phyloP scores from a whole-genome alignment of 805 yeast genomes.

The Zygosaccharomyces bailii region DNA sequence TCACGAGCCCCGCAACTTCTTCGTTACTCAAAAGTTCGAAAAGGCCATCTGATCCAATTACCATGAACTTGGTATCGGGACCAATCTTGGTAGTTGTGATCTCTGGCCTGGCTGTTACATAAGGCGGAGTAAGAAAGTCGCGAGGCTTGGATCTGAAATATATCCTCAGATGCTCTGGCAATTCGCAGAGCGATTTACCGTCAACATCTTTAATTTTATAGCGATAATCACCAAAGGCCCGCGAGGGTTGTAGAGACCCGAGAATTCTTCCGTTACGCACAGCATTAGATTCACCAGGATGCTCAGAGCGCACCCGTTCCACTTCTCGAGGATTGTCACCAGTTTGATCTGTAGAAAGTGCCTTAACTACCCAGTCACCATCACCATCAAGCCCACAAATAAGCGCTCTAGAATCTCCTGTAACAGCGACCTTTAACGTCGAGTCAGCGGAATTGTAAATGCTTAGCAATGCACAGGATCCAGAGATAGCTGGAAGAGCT shows the following conservation, averaged over 20 bases:
- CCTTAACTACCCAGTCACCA: conserved; percentile 82
- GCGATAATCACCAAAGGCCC: conserved; percentile 97
- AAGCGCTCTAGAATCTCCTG: conserved; percentile 94
- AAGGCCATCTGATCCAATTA: conserved; percentile 91
- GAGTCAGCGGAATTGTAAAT: conserved; percentile 77
- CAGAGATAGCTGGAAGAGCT: conserved; percentile 91
- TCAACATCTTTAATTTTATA: conserved; percentile 71
- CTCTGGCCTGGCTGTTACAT: conserved; percentile 95
- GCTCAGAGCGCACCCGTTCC: conserved; percentile 75
- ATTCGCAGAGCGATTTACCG: conserved; percentile 43
- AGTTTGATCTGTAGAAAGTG: conserved; percentile 87
- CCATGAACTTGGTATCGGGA: conserved; percentile 75
- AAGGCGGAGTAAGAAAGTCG: conserved; percentile 83
- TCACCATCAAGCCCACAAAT: conserved; percentile 64
- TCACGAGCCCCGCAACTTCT: conserved; percentile 88
- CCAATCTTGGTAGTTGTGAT: conserved; percentile 74
- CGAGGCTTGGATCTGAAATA: conserved; percentile 78
- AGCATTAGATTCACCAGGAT: conserved; percentile 85
- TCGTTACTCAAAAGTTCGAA: conserved; percentile 90
- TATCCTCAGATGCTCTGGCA: conserved; percentile 75
- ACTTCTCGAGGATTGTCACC: conserved; percentile 89
- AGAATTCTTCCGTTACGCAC: conserved; percentile 83
- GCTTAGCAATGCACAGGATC: conserved; percentile 88
- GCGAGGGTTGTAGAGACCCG: conserved; percentile 90
- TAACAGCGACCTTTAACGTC: conserved; percentile 80